Conservation (phyloP, 768 basidiomycete species). For the Pleurotus eryngii region DNA sequence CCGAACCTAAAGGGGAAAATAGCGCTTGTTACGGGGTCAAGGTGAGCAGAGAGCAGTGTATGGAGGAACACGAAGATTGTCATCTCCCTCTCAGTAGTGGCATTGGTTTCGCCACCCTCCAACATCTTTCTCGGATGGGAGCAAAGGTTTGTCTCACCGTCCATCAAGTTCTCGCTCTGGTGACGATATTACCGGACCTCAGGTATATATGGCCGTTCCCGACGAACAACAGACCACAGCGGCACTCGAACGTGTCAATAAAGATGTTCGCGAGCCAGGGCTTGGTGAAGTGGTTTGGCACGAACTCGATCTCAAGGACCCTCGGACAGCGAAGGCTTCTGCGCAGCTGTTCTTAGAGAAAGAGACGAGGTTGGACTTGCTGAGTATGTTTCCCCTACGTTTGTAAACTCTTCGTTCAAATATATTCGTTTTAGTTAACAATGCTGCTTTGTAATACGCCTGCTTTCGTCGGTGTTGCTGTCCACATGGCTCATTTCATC, state of each 20-base stretch:
- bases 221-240: slow-evolving; percentile 25
- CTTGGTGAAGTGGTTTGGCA: slow-evolving; percentile 26
- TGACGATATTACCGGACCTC: no score
- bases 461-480: no score
- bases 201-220: slow-evolving; percentile 29
- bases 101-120: slow-evolving; percentile 34
- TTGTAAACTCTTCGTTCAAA: no score
- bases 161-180: slow-evolving; percentile 6
- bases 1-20: slow-evolving; percentile 45
- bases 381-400: slow-evolving; percentile 26
- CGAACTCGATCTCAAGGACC: slow-evolving; percentile 36
- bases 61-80: no score
- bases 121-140: slow-evolving; percentile 36
- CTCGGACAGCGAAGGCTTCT: slow-evolving; percentile 26
- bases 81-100: slow-evolving; percentile 24
- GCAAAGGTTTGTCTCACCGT: slow-evolving; percentile 29
- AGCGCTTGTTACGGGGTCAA: slow-evolving; percentile 48
- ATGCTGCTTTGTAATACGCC: slow-evolving; percentile 20
- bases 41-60: slow-evolving; percentile 17
- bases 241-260: slow-evolving; percentile 30
- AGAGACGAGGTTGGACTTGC: slow-evolving; percentile 41
- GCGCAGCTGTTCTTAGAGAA: slow-evolving; percentile 34
- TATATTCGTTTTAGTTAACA: slow-evolving; percentile 15
- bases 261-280: slow-evolving; percentile 29
- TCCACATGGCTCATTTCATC: not conserved